These are phyloP conservation scores for Vishniacozyma victoriae DNA, from an alignment of 768 basidiomycete genomes.

Conservation along the genomic window DNA sequence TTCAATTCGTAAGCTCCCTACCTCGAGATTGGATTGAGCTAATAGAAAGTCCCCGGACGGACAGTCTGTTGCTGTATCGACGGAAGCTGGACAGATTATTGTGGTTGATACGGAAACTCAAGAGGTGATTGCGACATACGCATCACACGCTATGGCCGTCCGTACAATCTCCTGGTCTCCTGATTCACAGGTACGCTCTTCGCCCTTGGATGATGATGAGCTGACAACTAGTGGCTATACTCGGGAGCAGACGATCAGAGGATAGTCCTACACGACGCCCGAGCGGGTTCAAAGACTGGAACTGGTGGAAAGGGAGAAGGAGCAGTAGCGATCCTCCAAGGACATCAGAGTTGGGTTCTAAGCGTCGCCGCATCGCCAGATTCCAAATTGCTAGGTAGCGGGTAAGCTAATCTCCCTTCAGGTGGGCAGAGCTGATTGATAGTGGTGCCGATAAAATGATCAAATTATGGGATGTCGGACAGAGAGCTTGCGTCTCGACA, in stretches of 20 bases:
- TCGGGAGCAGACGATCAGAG: constrained; percentile 91
- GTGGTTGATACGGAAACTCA: constrained; percentile 72
- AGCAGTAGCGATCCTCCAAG: constrained; percentile 75
- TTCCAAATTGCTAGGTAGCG: constrained; percentile 69
- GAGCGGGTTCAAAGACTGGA: constrained; percentile 52
- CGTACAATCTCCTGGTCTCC: constrained; percentile 82
- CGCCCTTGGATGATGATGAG: not conserved
- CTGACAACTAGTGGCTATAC: constrained; percentile 60
- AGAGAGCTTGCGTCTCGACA: constrained; percentile 38
- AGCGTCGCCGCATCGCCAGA: constrained; percentile 77
- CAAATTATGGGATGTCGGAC: constrained; percentile 45
- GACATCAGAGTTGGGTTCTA: constrained; percentile 88
- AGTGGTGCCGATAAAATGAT: constrained; percentile 43
- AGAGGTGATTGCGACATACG: constrained; percentile 63
- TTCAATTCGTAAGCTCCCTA: constrained; percentile 53
- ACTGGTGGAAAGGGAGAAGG: constrained; percentile 56
- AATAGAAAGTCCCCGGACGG: constrained; percentile 75
- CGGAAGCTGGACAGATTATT: constrained; percentile 81
- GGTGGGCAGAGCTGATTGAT: no score
- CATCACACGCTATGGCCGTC: constrained; percentile 84
- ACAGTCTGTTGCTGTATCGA: constrained; percentile 68
- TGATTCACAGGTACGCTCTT: constrained; percentile 64
- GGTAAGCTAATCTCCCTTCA: constrained; percentile 61
- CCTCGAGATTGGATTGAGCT: constrained; percentile 50
- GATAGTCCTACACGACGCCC: constrained; percentile 82